Base-by-base conservation (phyloP, 768 basidiomycete species). In the Lanmaoa rubissima region DNA sequence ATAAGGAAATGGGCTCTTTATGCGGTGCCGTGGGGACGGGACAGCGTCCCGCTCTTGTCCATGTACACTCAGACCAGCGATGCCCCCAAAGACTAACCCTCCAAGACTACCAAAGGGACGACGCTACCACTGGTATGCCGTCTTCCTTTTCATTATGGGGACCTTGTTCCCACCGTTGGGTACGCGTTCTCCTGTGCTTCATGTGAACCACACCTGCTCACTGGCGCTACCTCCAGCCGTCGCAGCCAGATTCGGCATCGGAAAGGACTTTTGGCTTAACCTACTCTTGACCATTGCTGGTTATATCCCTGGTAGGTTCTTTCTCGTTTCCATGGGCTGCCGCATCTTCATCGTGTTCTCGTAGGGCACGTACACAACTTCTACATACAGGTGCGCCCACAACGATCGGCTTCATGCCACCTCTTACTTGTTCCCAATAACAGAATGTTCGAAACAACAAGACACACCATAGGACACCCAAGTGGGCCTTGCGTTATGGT, bases 381-480 rank as follows among this genome's bases (percentile, higher is more conserved):
- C 69, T 94, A 94, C 76, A 91, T 94, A 57, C 90, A 92, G 80
- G 89, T 88, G 67, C 43, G 67, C 53, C 26, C 44, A 24, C 42
- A 16, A 4, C 28, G 16, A 53, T 58, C 45, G 47, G 39, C 16
- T 38, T 35, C 35, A 24, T 31, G 8, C 46, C 21, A 39, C 47
- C 49, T 42, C 45, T 56, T 17, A 61, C 54, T 31, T 60, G 47
- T 45, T 63, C 38, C 55, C 11, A 19, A 38, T 7, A 52, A 21
- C 69, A 98, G 87, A 97, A 97, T 73, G 86, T 98, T 61, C 81
- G 95, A 54, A 98, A 97, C 76, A 98, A 98, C 79, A 92, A 95
- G 79, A 95, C 85, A 64, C 83, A 90, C 69, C 79, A 81, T 14
- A 86, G 95, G 43, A 97, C 95, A n/a, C 95, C 95, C 19, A 95